Conservation (phyloP, 768 basidiomycete genomes). For the Pleurotus sapidus region DNA sequence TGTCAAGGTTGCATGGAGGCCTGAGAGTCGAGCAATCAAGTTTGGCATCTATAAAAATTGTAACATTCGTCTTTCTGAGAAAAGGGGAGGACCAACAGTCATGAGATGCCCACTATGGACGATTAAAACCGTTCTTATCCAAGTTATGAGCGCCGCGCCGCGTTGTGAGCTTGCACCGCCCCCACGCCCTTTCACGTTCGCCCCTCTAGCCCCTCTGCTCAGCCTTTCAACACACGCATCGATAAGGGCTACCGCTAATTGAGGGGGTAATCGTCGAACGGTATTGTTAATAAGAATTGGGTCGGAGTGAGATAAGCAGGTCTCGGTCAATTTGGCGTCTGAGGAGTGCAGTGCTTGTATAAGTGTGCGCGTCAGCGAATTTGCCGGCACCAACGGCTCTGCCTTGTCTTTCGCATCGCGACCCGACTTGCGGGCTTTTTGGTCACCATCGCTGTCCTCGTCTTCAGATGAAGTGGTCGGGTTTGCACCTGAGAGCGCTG, state of each 20-base stretch:
- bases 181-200: conserved; percentile 74
- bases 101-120: conserved; percentile 90
- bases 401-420: conserved; percentile 19
- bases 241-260: conserved; percentile 82
- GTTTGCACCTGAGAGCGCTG: conserved; percentile 62
- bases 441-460: conserved; percentile 25
- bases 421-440: conserved; percentile 15
- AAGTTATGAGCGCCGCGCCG: conserved; percentile 64
- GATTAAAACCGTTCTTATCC: conserved; percentile 80
- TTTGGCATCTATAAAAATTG: conserved; percentile 74
- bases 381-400: conserved; percentile 60
- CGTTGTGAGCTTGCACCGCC: conserved; percentile 79
- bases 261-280: conserved; percentile 80
- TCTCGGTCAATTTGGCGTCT: conserved; percentile 83
- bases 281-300: conserved; percentile 82
- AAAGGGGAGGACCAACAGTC: conserved; percentile 61
- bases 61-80: conserved; percentile 3
- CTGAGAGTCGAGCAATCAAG: conserved; percentile 82
- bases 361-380: conserved; percentile 88
- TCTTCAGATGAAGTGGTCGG: conserved; percentile 44
- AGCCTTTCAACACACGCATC: conserved; percentile 88
- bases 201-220: conserved; percentile 68
- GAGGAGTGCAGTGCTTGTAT: conserved; percentile 96
- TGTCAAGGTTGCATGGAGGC: conserved; percentile 78
- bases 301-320: conserved; percentile 83